These are phyloP conservation scores for Pistacia integerrima DNA, from an alignment of 345 rosid genomes.

Conservation along the genomic window DNA sequence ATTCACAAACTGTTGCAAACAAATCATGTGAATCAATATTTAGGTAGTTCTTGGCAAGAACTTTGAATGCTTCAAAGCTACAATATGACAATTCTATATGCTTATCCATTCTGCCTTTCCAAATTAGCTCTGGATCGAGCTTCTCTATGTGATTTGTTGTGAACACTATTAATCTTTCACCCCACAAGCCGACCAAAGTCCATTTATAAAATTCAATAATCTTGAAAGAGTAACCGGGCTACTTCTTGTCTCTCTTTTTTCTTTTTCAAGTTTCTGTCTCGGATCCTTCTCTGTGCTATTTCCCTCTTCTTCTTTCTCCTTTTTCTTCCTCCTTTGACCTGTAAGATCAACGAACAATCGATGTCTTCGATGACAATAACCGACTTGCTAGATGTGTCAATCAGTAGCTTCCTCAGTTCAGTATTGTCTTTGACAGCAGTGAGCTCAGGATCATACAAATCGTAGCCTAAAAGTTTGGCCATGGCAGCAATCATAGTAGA, in stretches of 20 bases:
- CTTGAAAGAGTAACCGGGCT: conserved; percentile 48
- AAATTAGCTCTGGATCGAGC: conserved; percentile 43
- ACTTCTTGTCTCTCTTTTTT: conserved; percentile 11
- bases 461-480: too few species aligned
- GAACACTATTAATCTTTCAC: conserved; percentile 37
- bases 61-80: too few species aligned
- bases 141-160: conserved; percentile 40
- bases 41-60: conserved; percentile 39
- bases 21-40: conserved; percentile 13
- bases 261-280: conserved; percentile 16
- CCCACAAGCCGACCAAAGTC: conserved; percentile 44
- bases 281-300: too few species aligned
- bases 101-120: conserved; percentile 46
- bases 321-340: conserved; percentile 32
- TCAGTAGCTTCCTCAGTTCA: too few species aligned
- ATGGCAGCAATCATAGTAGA: too few species aligned
- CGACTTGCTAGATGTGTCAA: too few species aligned
- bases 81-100: conserved; percentile 39
- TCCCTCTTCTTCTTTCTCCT: conserved; percentile 22
- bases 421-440: too few species aligned
- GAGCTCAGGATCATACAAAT: too few species aligned
- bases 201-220: conserved; percentile 41
- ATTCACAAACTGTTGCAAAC: conserved; percentile 22
- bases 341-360: conserved; percentile 46
- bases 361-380: too few species aligned